A percentile compares a stretch with the other conserved stretches of the same genome.
Evolutionary conservation across 1,284 basidiomycete genomes (phyloP).

Genomic region (Ustilago tritici): DNA sequence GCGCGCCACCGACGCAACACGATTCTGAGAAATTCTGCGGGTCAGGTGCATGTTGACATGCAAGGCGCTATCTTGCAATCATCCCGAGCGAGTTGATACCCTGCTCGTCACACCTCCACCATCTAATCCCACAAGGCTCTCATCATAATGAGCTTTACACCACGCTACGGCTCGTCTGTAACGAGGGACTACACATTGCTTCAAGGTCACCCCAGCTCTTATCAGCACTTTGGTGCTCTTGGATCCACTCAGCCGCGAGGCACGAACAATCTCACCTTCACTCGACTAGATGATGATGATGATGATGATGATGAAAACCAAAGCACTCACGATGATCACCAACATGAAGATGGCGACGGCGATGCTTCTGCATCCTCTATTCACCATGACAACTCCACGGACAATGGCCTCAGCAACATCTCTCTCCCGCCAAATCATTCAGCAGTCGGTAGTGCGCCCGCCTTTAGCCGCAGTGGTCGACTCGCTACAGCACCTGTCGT

Average conservation of each 20-base stretch:
- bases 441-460: conserved; percentile 22
- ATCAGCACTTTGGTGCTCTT: conserved; percentile 47
- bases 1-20: conserved; percentile 5
- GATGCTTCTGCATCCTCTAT: conserved; percentile 29
- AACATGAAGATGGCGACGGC: conserved; percentile 18
- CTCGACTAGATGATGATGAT: conserved; percentile 10
- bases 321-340: conserved; percentile 16
- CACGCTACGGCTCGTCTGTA: conserved; percentile 53
- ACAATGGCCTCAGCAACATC: conserved; percentile 41
- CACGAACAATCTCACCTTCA: conserved; percentile 1
- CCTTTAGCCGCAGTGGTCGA: conserved; percentile 35
- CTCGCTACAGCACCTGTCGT: conserved; percentile 25
- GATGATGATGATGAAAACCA: conserved; percentile 14
- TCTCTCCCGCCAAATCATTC: conserved; percentile 36
- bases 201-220: conserved; percentile 48
- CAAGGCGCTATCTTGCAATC: background rate
- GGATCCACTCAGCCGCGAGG: conserved; percentile 10
- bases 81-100: background rate
- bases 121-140: background rate
- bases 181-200: conserved; percentile 49
- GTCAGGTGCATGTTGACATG: background rate
- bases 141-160: conserved; percentile 46
- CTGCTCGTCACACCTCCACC: background rate
- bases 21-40: background rate
- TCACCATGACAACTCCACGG: conserved; percentile 27